Evolutionary conservation across 2,329 filamentous ascomycete species (phyloP), one percentile per base, ranked within the genome.

Genomic region (Pezicula neosporulosa): DNA sequence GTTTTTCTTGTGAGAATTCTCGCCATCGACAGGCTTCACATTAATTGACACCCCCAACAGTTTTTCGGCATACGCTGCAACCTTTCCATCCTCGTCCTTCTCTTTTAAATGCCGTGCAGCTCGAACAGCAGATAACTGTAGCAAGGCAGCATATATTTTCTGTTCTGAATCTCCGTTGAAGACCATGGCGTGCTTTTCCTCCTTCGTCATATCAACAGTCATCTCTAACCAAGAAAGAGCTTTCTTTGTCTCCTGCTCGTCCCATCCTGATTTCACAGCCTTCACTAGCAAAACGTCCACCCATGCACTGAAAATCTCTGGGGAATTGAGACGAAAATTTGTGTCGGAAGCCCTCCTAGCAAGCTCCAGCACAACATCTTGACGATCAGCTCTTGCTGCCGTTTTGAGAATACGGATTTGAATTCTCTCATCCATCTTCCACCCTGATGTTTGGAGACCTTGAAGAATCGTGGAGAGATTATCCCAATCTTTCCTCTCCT

Each of bases 51-150:
- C 51, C 10, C 16, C 62, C 51, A 53, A 53, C 39, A 62, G 54
- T 46, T 51, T 62, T 47, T 62, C 57, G 12, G 67, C 68, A 55
- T 75, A 76, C 36, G 61, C 62, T 21, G 59, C 58, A 27, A 77
- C 74, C 28, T 69, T 64, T 4, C 65, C 66, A 21, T 63, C 63
- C n/a, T 62, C 56, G 56, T 77, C 74, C 35, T 68, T 67, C 2
- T 69, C 68, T 4, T 56, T 66, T 18, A 60, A 56, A 33, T 70
- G 56, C 27, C 67, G 65, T n/a, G 70, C 36, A 3, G 72, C 69
- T 37, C 66, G 64, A n/a, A 72, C 68, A 24, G 75, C 72, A 54
- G 68, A 68, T 15, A 80, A 61, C 47, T 77, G 70, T 7, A 78
- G 62, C 16, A 76, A 53, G 73, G 19, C n/a, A 47, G 30, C 19